A percentile compares a stretch with the other conserved stretches of the same genome.
These are phyloP conservation scores for Auricularia cornea DNA, from an alignment of 768 basidiomycete species.

Conservation along the genomic window DNA sequence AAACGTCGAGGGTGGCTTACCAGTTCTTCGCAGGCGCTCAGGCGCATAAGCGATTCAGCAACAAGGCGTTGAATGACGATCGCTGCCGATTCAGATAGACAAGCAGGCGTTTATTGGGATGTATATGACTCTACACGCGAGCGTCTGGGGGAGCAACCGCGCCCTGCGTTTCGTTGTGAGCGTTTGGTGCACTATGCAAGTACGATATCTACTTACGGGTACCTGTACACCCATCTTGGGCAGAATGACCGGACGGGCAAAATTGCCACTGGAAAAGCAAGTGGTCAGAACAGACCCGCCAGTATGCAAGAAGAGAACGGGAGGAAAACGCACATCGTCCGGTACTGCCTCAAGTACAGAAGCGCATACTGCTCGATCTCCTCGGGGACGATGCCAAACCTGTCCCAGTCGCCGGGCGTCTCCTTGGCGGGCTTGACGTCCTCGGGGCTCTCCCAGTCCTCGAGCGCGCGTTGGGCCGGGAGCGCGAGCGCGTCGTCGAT, in stretches of 20 bases:
- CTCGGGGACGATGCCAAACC: constrained; percentile 71
- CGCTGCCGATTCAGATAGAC: no score
- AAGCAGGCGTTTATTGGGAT: neutral
- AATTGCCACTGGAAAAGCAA: constrained; percentile 5
- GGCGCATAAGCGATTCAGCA: no score
- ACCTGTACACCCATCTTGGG: neutral
- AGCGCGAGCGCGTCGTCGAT: constrained; percentile 51
- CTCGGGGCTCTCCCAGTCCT: neutral
- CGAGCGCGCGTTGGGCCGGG: neutral
- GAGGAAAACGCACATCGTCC: constrained; percentile 63
- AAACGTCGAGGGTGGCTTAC: no score
- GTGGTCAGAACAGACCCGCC: neutral
- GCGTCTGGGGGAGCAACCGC: neutral
- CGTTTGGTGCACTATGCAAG: no score
- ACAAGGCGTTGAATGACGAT: no score
- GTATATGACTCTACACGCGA: neutral
- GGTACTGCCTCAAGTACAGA: constrained; percentile 81
- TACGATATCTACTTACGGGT: neutral
- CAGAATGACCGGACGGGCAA: constrained; percentile 7
- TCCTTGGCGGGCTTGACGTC: constrained; percentile 27
- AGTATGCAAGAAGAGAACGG: neutral
- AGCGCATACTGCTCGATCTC: constrained; percentile 84
- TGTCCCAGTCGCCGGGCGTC: constrained; percentile 72
- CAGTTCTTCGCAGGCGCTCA: no score
- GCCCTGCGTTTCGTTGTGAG: neutral